phyloP scores from a whole-genome alignment of 805 yeast species.

The Starmerella potacharoeniae region DNA sequence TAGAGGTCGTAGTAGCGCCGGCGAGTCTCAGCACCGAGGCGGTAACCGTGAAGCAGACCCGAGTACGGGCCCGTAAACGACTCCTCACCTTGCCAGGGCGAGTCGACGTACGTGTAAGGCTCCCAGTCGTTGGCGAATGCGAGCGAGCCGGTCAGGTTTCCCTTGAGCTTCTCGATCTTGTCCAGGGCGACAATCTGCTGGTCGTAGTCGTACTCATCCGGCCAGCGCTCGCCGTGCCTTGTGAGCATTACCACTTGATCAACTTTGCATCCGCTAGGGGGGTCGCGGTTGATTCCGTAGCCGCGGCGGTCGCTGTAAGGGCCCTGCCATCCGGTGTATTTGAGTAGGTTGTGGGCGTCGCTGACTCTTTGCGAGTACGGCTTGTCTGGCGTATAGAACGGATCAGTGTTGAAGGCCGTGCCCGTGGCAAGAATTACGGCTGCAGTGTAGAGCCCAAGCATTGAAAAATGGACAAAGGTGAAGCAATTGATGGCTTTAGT shows the following conservation, averaged over 20 bases:
- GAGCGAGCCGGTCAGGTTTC: conserved; percentile 33
- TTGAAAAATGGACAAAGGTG: background rate
- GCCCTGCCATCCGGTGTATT: conserved; percentile 17
- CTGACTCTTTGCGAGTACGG: conserved; percentile 23
- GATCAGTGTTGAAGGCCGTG: conserved; percentile 12
- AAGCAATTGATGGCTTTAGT: background rate
- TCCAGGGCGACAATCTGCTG: conserved; percentile 10
- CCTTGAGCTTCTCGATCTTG: conserved; percentile 7
- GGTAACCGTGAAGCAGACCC: conserved; percentile 41
- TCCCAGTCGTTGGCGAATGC: conserved; percentile 39
- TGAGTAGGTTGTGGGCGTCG: conserved; percentile 28
- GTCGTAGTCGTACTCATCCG: conserved; percentile 23
- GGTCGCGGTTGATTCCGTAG: conserved; percentile 41
- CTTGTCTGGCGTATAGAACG: conserved; percentile 14
- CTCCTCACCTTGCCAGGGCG: conserved; percentile 40
- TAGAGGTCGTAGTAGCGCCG: conserved; percentile 40
- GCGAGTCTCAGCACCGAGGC: conserved; percentile 41
- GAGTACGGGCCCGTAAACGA: conserved; percentile 40
- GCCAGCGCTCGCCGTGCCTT: conserved; percentile 54
- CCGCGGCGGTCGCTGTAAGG: conserved; percentile 32
- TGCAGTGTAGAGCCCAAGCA: background rate
- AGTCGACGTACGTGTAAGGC: conserved; percentile 31
- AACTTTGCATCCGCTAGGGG: conserved; percentile 40
- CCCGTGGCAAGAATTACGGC: conserved; percentile 7
- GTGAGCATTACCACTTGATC: conserved; percentile 44